Percentiles rank a stretch among this genome's conserved stretches.
Evolutionary conservation across 2,329 filamentous ascomycete genomes (phyloP).

Genomic region (Trichophyton simii): DNA sequence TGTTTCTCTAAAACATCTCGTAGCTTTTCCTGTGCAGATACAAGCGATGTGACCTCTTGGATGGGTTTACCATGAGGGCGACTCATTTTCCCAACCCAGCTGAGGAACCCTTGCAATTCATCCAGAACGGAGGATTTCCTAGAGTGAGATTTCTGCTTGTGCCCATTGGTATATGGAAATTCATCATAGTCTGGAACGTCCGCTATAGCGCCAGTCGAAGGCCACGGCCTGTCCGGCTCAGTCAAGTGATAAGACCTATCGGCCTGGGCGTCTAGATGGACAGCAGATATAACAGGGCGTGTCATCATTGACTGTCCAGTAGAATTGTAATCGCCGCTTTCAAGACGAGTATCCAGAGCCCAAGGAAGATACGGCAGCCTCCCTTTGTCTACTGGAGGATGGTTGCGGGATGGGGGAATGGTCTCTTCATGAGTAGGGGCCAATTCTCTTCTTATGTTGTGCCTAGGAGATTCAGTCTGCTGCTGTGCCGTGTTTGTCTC

Average conservation of each 20-base stretch:
- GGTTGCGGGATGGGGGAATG: constrained; percentile 13
- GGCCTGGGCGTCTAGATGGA: constrained; percentile 27
- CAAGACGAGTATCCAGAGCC: constrained; percentile 20
- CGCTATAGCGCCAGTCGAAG: background rate
- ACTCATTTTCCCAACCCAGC: constrained; percentile 23
- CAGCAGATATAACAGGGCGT: constrained; percentile 29
- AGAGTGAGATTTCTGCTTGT: background rate
- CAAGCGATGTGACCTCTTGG: constrained; percentile 7
- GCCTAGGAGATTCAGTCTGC: constrained; percentile 6
- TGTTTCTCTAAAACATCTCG: constrained; percentile 26
- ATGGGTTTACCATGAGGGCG: constrained; percentile 8
- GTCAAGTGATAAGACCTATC: constrained; percentile 14
- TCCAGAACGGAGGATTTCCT: constrained; percentile 15
- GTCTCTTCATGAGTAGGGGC: background rate
- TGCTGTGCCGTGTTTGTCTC: constrained; percentile 8
- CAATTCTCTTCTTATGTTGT: background rate
- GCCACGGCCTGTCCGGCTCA: background rate
- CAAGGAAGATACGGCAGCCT: constrained; percentile 11
- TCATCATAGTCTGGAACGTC: background rate
- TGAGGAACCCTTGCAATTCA: constrained; percentile 25
- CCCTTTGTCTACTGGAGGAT: background rate
- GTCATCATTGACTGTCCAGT: constrained; percentile 19
- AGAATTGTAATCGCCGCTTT: constrained; percentile 7
- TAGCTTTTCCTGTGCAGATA: constrained; percentile 26
- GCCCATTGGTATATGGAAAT: background rate